Evolutionary conservation across 2,329 filamentous ascomycete genomes (phyloP).

Genomic region (Tolypocladium inflatum): DNA sequence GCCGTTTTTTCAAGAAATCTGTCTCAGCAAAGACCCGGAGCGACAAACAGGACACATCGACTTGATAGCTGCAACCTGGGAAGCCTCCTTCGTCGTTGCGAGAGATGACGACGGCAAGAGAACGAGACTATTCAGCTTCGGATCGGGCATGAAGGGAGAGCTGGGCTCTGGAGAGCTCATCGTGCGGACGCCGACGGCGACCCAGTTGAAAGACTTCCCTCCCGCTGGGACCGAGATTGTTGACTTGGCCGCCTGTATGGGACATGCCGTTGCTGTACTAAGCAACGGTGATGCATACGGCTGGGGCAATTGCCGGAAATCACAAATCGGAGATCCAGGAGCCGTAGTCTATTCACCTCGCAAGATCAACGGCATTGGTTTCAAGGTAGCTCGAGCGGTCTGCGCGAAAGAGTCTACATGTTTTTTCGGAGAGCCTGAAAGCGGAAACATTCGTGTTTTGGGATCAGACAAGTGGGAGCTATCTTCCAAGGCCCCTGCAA

Average conservation of each 20-base stretch:
- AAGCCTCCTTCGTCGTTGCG: constrained; percentile 55
- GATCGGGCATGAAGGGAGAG: constrained; percentile 61
- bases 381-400: constrained; percentile 55
- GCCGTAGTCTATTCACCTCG: constrained; percentile 48
- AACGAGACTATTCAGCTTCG: constrained; percentile 51
- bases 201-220: constrained; percentile 52
- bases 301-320: constrained; percentile 82
- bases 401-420: constrained; percentile 85
- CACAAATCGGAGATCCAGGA: constrained; percentile 60
- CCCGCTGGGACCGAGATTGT: constrained; percentile 47
- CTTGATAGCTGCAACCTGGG: constrained; percentile 67
- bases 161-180: constrained; percentile 52
- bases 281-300: constrained; percentile 71
- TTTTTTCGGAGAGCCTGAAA: constrained; percentile 44
- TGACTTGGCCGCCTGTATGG: constrained; percentile 64
- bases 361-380: constrained; percentile 48
- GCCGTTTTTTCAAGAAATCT: constrained; percentile 29
- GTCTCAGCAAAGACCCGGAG: constrained; percentile 21
- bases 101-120: constrained; percentile 31
- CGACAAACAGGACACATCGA: constrained; percentile 17
- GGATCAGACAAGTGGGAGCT: constrained; percentile 69
- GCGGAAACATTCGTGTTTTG: constrained; percentile 55
- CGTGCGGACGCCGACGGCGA: constrained; percentile 36
- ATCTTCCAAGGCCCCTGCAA: constrained; percentile 43
- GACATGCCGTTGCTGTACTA: constrained; percentile 66